Percentiles rank a stretch among this genome's conserved stretches.
These are phyloP conservation scores for Salix brachista DNA, from an alignment of 345 rosid species.

Conservation along the genomic window DNA sequence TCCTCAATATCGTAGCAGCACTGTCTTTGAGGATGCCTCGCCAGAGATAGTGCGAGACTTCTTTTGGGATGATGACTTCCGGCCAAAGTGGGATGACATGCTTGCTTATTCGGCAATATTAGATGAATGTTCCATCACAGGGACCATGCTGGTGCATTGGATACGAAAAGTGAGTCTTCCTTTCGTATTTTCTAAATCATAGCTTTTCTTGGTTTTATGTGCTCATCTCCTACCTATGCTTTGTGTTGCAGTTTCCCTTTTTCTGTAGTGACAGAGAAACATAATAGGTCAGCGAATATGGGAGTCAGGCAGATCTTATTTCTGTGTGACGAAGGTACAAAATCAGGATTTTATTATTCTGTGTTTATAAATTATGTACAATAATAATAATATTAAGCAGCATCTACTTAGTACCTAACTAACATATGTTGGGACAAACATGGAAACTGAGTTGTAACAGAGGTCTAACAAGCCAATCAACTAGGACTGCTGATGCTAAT, in stretches of 20 bases:
- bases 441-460: neutral
- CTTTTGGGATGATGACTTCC: conserved; percentile 69
- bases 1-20: conserved; percentile 59
- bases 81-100: conserved; percentile 79
- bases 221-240: conserved; percentile 9
- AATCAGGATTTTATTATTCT: neutral
- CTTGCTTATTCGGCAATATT: conserved; percentile 47
- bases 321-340: conserved; percentile 78
- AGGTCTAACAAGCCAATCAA: neutral
- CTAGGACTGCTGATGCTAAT: neutral
- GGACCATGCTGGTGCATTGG: conserved; percentile 85
- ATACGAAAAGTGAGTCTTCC: conserved; percentile 53
- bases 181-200: neutral
- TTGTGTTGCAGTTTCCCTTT: conserved; percentile 60
- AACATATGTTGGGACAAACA: neutral
- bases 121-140: conserved; percentile 55
- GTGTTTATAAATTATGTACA: too few species aligned
- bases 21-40: conserved; percentile 64
- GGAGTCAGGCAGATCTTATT: conserved; percentile 55
- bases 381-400: neutral
- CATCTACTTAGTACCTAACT: neutral
- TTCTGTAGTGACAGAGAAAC: conserved; percentile 83
- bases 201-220: neutral
- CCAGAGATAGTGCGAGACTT: conserved; percentile 69
- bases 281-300: conserved; percentile 75